Percentiles rank a stretch among this genome's conserved stretches.
phyloP scores from a whole-genome alignment of 2,329 filamentous ascomycete genomes.

The Penicillium frequentans region DNA sequence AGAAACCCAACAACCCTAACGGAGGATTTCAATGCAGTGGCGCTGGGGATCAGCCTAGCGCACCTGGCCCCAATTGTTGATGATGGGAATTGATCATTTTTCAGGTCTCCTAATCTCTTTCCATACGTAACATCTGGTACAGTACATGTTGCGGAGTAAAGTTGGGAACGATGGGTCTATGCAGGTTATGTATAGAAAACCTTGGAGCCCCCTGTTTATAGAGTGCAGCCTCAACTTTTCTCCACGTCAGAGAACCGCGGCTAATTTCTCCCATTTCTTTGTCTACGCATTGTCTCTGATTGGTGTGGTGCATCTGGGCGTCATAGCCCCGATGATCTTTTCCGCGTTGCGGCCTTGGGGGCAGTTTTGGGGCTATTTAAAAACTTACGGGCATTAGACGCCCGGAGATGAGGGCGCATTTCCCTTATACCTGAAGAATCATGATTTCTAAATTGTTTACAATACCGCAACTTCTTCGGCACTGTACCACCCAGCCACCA shows the following conservation, averaged over 20 bases:
- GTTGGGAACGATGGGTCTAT: background rate
- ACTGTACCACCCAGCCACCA: conserved; percentile 8
- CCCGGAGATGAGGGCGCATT: background rate
- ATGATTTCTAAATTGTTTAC: background rate
- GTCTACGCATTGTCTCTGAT: background rate
- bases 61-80: background rate
- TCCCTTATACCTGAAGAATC: background rate
- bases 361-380: background rate
- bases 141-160: background rate
- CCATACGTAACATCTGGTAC: background rate
- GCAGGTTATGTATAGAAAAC: background rate
- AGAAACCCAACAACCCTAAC: background rate
- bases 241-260: conserved; percentile 4
- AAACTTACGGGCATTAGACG: background rate
- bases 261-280: background rate
- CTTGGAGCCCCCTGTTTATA: background rate
- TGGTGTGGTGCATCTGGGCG: conserved; percentile 1
- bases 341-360: background rate
- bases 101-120: background rate
- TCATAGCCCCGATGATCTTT: conserved; percentile 3
- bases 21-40: conserved; percentile 3
- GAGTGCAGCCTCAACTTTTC: conserved; percentile 1
- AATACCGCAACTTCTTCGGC: conserved; percentile 5
- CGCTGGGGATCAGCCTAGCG: conserved; percentile 6
- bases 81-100: background rate